Conservation (phyloP, 2,329 filamentous ascomycete species). For the Diaporthe capsici region DNA sequence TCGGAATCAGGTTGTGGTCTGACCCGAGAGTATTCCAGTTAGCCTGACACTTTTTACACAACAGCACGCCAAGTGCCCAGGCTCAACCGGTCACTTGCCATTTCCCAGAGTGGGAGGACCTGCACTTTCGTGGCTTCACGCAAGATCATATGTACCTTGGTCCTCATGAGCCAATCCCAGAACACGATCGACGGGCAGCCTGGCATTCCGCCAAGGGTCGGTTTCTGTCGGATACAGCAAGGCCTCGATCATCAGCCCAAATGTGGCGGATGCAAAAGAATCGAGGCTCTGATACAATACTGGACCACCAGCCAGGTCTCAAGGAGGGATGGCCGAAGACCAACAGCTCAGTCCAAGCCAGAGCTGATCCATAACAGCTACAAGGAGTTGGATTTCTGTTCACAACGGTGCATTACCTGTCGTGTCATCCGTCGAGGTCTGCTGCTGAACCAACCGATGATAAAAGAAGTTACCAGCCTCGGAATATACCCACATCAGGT, state of each 20-base stretch:
- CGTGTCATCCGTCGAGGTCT: not conserved
- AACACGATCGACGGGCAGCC: not conserved
- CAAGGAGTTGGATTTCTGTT: not conserved
- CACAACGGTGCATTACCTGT: not conserved
- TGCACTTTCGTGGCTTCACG: not conserved
- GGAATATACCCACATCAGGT: no score
- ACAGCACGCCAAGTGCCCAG: not conserved
- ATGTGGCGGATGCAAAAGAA: not conserved
- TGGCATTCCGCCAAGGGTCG: not conserved
- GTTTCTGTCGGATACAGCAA: not conserved
- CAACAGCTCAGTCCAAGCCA: not conserved
- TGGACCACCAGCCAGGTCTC: not conserved
- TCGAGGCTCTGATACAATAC: not conserved
- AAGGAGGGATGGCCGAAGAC: not conserved
- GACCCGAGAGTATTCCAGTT: not conserved
- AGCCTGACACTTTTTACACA: not conserved
- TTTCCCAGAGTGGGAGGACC: no score
- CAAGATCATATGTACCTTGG: not conserved
- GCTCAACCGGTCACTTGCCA: not conserved
- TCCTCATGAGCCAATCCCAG: not conserved
- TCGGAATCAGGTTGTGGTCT: not conserved
- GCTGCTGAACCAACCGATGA: not conserved
- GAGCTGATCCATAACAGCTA: conserved; percentile 4
- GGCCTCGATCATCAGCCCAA: conserved; percentile 1
- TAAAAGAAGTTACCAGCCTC: not conserved